Evolutionary conservation across 805 yeast genomes (phyloP), one percentile per base, ranked within the genome.

Genomic region (Scheffersomyces spartinae): DNA sequence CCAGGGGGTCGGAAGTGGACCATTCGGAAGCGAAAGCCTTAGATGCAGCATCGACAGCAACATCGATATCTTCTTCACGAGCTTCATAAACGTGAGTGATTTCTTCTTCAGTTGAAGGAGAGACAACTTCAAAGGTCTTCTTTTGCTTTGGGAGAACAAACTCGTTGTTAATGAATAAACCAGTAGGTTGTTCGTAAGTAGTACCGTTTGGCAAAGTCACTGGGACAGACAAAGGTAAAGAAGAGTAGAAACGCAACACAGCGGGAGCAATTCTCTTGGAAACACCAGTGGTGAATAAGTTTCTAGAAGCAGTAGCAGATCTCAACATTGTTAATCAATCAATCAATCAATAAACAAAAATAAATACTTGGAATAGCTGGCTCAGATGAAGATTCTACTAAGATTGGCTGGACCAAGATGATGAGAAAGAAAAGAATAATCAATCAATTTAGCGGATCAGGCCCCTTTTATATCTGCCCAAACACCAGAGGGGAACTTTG

Each of bases 151-250:
- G 68, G 25, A 58, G 42, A 47, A 75, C 75, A 43, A 79, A 83
- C 51, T 82, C 82, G 54, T 82, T 82, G 62, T 83, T 78, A 51
- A 86, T 83, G 65, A 82, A 86, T 41, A 86, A 59, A 35, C 95
- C 95, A 7, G 80, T 75, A 41, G 95, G 95, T 59, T 81, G 93
- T 26, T 71, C 64, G 45, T 77, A 79, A 18, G 62, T 55, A 17
- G 56, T 55, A 21, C 94, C 94, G 42, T 78, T 79, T 36, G 94
- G 94, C 39, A 74, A 55, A 6, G 64, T 66, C 35, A 77, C 51
- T 17, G 55, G 55, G 7, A 61, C 58, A 3, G 65, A 35, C 39
- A 61, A 48, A 14, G 65, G 61, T n/a, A n/a, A 20, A 36, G 49
- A 42, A 18, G 58, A 48, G 35, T 44, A 47, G 15, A 31, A 21